Conservation (phyloP, 2,329 filamentous ascomycete genomes). For the Raffaelea arxii region DNA sequence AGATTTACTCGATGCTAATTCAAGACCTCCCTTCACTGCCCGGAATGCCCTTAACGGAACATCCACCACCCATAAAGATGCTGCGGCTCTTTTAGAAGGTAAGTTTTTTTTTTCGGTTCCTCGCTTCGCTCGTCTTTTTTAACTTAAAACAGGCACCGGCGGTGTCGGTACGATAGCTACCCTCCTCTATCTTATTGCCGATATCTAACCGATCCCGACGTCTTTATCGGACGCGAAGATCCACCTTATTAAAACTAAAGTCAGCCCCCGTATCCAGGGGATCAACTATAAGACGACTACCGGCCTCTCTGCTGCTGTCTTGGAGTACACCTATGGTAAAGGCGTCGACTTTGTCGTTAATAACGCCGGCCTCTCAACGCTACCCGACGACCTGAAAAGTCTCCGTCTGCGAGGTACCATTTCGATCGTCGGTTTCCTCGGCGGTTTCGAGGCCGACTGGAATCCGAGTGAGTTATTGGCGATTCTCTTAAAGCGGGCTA, state of each 20-base stretch:
- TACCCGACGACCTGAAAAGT: constrained; percentile 12
- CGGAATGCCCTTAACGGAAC: constrained; percentile 15
- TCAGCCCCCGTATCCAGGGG: constrained; percentile 11
- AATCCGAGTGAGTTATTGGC: constrained; percentile 9
- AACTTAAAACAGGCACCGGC: constrained; percentile 19
- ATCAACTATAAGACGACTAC: constrained; percentile 17
- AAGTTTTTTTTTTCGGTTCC: neutral
- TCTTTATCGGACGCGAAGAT: constrained; percentile 20
- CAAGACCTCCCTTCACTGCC: constrained; percentile 14
- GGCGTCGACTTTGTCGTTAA: constrained; percentile 19
- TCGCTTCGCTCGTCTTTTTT: too few species aligned
- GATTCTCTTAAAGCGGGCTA: constrained; percentile 11
- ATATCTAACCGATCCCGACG: constrained; percentile 17
- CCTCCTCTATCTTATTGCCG: constrained; percentile 15
- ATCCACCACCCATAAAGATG: neutral
- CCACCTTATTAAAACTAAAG: constrained; percentile 12
- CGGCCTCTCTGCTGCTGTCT: constrained; percentile 12
- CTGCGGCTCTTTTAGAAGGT: neutral
- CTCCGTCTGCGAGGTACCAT: constrained; percentile 4
- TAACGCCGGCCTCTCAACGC: constrained; percentile 14
- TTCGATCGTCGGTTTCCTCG: constrained; percentile 12
- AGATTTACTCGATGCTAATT: neutral
- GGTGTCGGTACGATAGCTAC: constrained; percentile 19
- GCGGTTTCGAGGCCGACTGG: constrained; percentile 4
- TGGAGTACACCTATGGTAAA: constrained; percentile 13